Base-by-base conservation (phyloP, 2,329 filamentous ascomycete genomes). In the Alternaria gaisen region DNA sequence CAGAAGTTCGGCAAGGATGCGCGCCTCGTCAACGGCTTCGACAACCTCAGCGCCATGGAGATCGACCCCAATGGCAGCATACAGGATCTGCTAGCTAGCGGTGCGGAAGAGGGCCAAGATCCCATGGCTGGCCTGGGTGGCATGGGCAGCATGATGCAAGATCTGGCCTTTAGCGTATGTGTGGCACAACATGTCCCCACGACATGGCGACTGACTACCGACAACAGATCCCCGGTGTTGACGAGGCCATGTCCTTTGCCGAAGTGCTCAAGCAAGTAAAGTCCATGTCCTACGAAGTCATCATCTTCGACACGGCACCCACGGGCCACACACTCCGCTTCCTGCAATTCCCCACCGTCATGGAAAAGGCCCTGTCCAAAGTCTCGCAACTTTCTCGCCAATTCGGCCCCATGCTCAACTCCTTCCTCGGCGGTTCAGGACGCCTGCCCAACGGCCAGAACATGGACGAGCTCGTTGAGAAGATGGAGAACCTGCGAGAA, bases 1-100 rank as follows among this genome's bases (percentile, higher is more conserved):
- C 94, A 99, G 82, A 99, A 99, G 83, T 99, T 99, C 76, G 95
- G 95, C 84, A 99, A 99, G 85, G 95, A 99, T 81, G 95, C 95
- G 55, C 89, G 93, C 65, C 88, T 97, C 40, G 86, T 99, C 67
- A 90, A 97, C 71, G 95, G 95, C 70, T 97, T 97, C 76, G 88
- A 90, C 34, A 97, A 97, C 80, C 84, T 99, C 69, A 96, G 92
- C 77, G 95, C 95, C 65, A 99, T 99, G 95, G 95, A 99, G 82
- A 98, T 99, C 72, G 95, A 99, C 76, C 95, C 95, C 54, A 98
- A 97, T 77, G 95, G 94, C 48, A 97, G 93, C 76, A 97, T 99
- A 80, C 95, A 97, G 82, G 95, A 99, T 78, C 83, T 99, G 58
- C 83, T 99, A 65, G 91, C 91, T 10, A 90, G 90, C 76, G 89